A percentile compares a stretch with the other conserved stretches of the same genome.
Evolutionary conservation across 805 yeast species (phyloP).

Genomic region (Hemisphaericaspora nanyangensis): DNA sequence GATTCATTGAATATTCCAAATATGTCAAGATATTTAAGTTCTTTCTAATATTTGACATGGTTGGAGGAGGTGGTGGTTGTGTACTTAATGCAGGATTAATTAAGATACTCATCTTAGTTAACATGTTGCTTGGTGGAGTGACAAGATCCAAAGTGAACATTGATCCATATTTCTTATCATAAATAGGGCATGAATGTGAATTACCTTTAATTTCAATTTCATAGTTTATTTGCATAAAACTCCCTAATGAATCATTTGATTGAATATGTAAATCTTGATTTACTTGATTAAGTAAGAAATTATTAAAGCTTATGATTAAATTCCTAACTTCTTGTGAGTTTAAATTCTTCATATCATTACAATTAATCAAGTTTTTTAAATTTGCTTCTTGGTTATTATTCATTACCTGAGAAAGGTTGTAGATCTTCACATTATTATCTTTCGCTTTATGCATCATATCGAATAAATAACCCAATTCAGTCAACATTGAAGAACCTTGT

Average conservation of each 20-base stretch:
- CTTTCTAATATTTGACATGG: conserved; percentile 15
- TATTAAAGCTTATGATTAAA: conserved; percentile 51
- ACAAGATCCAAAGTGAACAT: conserved; percentile 35
- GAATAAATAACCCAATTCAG: conserved; percentile 82
- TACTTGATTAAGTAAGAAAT: conserved; percentile 53
- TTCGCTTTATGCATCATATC: conserved; percentile 87
- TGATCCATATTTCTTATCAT: conserved; percentile 29
- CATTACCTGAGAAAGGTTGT: conserved; percentile 59
- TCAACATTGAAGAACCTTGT: conserved; percentile 53
- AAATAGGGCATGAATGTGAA: conserved; percentile 29
- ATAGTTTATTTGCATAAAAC: conserved; percentile 40
- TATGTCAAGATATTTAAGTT: conserved; percentile 45
- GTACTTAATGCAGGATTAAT: conserved; percentile 6
- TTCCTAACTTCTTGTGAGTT: conserved; percentile 43
- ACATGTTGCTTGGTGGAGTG: conserved; percentile 29
- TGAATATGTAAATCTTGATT: conserved; percentile 45
- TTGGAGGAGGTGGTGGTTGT: conserved; percentile 1
- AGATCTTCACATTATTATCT: conserved; percentile 75
- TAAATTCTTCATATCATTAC: conserved; percentile 42
- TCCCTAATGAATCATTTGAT: conserved; percentile 20
- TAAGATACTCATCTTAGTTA: conserved; percentile 19
- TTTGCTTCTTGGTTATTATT: conserved; percentile 43
- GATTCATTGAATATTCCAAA: conserved; percentile 59
- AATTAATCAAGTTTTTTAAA: conserved; percentile 49
- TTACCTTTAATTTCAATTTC: conserved; percentile 40